Evolutionary conservation across 768 basidiomycete species (phyloP), one percentile per base, ranked within the genome.

Genomic region (Stropharia rugosoannulata): DNA sequence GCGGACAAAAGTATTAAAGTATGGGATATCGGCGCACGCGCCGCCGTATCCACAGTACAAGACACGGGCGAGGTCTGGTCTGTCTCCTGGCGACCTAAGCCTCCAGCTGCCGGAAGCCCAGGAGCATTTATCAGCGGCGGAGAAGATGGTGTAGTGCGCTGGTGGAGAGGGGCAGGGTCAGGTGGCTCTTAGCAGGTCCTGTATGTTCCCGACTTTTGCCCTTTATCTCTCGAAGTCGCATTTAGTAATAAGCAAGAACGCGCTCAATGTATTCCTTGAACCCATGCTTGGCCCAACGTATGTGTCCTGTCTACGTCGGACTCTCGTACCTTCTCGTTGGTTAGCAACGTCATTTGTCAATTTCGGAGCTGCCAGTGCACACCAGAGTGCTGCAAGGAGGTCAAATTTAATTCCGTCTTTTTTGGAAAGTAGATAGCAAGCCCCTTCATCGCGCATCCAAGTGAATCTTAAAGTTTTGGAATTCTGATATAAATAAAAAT

Each of bases 1-100:
- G 87, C 90, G 10, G 93, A 95, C 69, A 90, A 89, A 69, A 87
- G 84, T 1, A 84, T 92, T 59, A 93, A 92, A 64, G 83, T 94
- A 7, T 95, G 93, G 93, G 93, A 95, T 62, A 80, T 93, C 50
- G 81, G 78, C 3, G 81, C 89, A 5, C 84, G 90, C 5, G 75
- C 85, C 1, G 83, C 84, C 10, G 90, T 93, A 16, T 89, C 86
- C 18, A 93, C 90, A 0, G 76, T 89, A 5, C 83, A 88, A 66
- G 90, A 93, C 51, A 81, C 82, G 1, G 87, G 87, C 18, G 90
- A 93, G 63, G 88, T 94, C 1, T 94, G 92, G 92, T 78, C 83
- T 12, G 89, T 93, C 1, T 84, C 87, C 5, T 93, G 92, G 91
- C 75, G 85, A 37, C 89, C 89, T 5, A 81, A 77, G 62, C 76